A percentile compares a stretch with the other conserved stretches of the same genome.
Conservation (phyloP, 768 basidiomycete genomes). For the Termitomyces sp. region DNA sequence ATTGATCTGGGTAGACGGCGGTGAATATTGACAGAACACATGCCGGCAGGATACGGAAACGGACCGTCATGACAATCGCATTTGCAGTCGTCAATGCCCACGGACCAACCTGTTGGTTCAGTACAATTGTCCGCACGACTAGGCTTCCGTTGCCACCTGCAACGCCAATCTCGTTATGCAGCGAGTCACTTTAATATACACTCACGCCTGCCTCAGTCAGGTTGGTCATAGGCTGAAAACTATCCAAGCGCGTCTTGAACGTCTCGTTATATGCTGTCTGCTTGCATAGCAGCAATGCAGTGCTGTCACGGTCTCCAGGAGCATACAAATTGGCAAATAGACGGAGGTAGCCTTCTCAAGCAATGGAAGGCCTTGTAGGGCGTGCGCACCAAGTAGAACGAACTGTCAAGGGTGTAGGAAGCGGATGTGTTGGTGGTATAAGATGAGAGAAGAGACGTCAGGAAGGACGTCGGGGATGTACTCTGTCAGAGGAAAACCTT, state of each 20-base stretch:
- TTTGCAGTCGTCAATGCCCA: slow-evolving; percentile 27
- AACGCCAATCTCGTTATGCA: slow-evolving; percentile 33
- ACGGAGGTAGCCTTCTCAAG: slow-evolving; percentile 24
- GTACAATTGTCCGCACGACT: slow-evolving; percentile 22
- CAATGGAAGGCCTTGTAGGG: slow-evolving; percentile 31
- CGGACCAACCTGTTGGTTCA: slow-evolving; percentile 28
- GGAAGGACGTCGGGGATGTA: slow-evolving; percentile 22
- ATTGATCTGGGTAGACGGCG: slow-evolving; percentile 7
- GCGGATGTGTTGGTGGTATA: slow-evolving; percentile 25
- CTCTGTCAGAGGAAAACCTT: slow-evolving; percentile 24
- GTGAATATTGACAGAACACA: background rate
- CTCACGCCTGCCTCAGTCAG: slow-evolving; percentile 30
- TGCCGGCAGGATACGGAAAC: background rate
- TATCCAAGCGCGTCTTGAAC: slow-evolving; percentile 27
- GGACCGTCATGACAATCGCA: slow-evolving; percentile 21
- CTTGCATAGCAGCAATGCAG: slow-evolving; percentile 30
- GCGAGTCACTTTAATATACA: slow-evolving; percentile 28
- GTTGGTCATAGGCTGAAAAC: slow-evolving; percentile 22
- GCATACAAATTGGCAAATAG: slow-evolving; percentile 28
- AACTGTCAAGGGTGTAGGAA: slow-evolving; percentile 19
- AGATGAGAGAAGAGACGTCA: slow-evolving; percentile 18
- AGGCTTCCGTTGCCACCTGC: slow-evolving; percentile 19
- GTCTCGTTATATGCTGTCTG: slow-evolving; percentile 30
- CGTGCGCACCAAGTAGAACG: slow-evolving; percentile 33
- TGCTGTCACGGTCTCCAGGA: slow-evolving; percentile 6